Percentiles rank a stretch among this genome's conserved stretches.
Conservation (phyloP, 768 basidiomycete species). For the Russula ochroleuca region DNA sequence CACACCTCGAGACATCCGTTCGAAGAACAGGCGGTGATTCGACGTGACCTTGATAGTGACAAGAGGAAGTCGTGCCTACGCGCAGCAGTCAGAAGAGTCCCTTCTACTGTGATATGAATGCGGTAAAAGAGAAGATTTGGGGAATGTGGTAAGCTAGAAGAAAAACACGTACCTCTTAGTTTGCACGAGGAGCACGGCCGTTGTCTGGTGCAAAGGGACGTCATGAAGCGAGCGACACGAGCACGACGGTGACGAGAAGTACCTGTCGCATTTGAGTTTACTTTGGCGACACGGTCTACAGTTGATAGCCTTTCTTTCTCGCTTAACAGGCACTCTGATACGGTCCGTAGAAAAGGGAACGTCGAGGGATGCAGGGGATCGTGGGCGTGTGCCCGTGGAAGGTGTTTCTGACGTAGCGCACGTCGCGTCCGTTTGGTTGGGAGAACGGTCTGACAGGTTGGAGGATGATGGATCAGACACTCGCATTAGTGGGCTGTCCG, state of each 20-base stretch:
- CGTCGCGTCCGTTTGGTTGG: not conserved
- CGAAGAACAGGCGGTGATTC: constrained; percentile 44
- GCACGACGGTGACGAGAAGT: constrained; percentile 28
- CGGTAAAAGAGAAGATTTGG: not conserved
- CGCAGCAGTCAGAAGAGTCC: constrained; percentile 23
- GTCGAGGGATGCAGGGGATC: constrained; percentile 5
- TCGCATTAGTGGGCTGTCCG: not conserved
- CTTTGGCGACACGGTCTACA: constrained; percentile 84
- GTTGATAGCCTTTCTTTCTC: constrained; percentile 83
- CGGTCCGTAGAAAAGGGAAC: not conserved
- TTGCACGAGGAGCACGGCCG: constrained; percentile 89
- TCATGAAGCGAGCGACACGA: constrained; percentile 6
- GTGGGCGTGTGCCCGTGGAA: not conserved
- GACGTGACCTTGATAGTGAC: constrained; percentile 61
- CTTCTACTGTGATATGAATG: constrained; percentile 5
- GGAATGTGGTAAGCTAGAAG: not conserved
- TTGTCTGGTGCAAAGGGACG: constrained; percentile 45
- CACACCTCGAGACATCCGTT: constrained; percentile 48
- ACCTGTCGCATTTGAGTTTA: constrained; percentile 89
- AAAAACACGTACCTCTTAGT: constrained; percentile 54
- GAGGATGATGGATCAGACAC: constrained; percentile 6
- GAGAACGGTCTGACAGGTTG: not conserved
- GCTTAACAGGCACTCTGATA: constrained; percentile 56
- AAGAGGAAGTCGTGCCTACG: constrained; percentile 71
- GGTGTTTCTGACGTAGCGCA: constrained; percentile 3